Percentiles rank a stretch among this genome's conserved stretches.
Evolutionary conservation across 345 rosid species (phyloP).

Genomic region (Brassica juncea): DNA sequence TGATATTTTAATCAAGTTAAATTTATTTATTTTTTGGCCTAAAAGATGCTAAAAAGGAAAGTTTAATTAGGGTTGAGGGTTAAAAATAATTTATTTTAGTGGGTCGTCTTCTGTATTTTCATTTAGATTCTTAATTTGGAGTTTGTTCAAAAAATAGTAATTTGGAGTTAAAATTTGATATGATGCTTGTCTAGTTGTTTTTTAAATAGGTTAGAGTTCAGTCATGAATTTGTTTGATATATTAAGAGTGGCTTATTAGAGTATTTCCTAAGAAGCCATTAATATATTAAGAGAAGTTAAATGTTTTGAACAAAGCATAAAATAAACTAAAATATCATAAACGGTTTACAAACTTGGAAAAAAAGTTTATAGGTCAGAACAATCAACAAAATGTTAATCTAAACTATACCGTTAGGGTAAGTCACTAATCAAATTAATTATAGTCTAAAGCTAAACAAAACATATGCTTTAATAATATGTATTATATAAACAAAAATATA

Average conservation of each 20-base stretch:
- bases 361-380: neutral
- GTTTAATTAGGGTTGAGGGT: neutral
- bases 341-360: neutral
- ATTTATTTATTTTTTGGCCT: neutral
- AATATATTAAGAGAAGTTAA: neutral
- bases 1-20: slow-evolving; percentile 29
- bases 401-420: neutral
- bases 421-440: slow-evolving; percentile 1
- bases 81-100: neutral
- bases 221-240: neutral
- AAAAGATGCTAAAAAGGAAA: neutral
- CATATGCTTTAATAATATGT: neutral
- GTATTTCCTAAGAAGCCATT: neutral
- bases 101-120: neutral
- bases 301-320: neutral
- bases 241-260: neutral
- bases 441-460: slow-evolving; percentile 16
- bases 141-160: neutral
- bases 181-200: neutral
- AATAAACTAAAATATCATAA: neutral
- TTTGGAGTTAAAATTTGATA: neutral
- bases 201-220: neutral
- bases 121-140: neutral
- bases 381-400: neutral
- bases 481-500: neutral